phyloP scores from a whole-genome alignment of 139 green algal genomes.

The Chlorella vulgaris region DNA sequence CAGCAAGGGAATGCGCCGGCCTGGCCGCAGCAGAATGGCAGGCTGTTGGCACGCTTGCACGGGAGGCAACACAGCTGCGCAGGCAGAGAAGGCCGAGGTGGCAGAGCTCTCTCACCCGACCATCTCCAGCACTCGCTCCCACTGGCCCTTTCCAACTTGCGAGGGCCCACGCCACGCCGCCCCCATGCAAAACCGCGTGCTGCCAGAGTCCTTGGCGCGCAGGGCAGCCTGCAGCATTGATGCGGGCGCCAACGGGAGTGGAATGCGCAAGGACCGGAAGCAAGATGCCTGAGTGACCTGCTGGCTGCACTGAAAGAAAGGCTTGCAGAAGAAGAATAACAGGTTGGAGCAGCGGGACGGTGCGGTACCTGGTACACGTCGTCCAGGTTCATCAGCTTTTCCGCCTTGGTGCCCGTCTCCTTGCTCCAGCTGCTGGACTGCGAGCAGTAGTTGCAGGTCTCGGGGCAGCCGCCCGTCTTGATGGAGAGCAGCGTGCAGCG shows the following conservation, averaged over 20 bases:
- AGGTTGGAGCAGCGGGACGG: neutral
- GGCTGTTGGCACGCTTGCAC: neutral
- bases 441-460: constrained; percentile 97
- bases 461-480: constrained; percentile 98
- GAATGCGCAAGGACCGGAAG: too few relatives aligned
- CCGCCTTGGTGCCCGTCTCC: constrained; percentile 86
- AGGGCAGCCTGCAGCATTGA: constrained; percentile 69
- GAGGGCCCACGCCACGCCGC: constrained; percentile 94
- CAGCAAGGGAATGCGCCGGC: too few relatives aligned
- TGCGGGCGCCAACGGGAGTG: too few relatives aligned
- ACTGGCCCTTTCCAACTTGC: constrained; percentile 88
- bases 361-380: constrained; percentile 80
- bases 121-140: constrained; percentile 92
- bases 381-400: constrained; percentile 94
- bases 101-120: constrained; percentile 49
- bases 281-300: too few relatives aligned
- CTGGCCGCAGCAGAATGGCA: neutral
- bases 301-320: too few relatives aligned
- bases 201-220: constrained; percentile 87
- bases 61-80: too few relatives aligned
- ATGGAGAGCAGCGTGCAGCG: constrained; percentile 97
- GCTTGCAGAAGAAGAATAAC: neutral
- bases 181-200: constrained; percentile 99
- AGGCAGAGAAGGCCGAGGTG: too few relatives aligned
- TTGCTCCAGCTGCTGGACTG: constrained; percentile 85